These are phyloP conservation scores for Smithsoniella earleae DNA, from an alignment of 163 green algal species.

Conservation along the genomic window DNA sequence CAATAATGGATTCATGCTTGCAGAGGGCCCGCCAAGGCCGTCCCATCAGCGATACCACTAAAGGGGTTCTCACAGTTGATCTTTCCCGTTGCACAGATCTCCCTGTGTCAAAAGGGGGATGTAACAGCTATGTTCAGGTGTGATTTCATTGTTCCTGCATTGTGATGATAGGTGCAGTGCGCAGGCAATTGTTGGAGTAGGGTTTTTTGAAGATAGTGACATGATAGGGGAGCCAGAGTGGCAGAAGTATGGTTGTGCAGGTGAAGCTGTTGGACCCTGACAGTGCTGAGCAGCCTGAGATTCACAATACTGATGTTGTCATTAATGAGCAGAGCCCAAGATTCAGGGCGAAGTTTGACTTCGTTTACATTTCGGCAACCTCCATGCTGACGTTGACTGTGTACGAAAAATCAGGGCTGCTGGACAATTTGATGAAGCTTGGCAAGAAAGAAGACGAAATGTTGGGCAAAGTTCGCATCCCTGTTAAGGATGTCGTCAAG, in stretches of 20 bases:
- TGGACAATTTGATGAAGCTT: conserved; percentile 40
- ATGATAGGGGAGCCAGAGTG: neutral
- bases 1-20: too few species aligned
- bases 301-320: conserved; percentile 38
- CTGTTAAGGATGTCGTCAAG: conserved; percentile 49
- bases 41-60: conserved; percentile 31
- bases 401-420: conserved; percentile 41
- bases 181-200: too few species aligned
- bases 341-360: conserved; percentile 65
- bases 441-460: conserved; percentile 38
- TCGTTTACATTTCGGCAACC: conserved; percentile 50
- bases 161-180: neutral
- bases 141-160: neutral
- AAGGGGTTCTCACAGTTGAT: conserved; percentile 39
- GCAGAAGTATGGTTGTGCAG: conserved; percentile 31
- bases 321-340: conserved; percentile 49
- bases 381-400: conserved; percentile 43
- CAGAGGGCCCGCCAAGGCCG: neutral
- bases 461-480: conserved; percentile 46
- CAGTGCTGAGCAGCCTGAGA: conserved; percentile 30
- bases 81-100: conserved; percentile 33
- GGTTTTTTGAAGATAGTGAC: neutral
- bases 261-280: conserved; percentile 42
- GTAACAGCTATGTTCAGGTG: conserved; percentile 27
- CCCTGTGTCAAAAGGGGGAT: neutral